Conservation (phyloP, 169 alveolate species). For the Cryptosporidium baileyi region DNA sequence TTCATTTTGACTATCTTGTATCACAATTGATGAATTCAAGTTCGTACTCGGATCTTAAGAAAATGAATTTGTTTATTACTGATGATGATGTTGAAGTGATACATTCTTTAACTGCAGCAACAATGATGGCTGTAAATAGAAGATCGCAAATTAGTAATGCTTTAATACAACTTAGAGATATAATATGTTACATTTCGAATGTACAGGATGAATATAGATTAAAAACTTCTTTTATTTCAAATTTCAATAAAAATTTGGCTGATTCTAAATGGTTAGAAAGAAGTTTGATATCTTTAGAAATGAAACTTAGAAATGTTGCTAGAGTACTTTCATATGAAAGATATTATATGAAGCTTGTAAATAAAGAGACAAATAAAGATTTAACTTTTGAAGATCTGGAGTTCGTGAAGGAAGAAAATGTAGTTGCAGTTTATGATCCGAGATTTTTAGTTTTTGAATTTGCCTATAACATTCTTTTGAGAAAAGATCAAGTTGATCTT, state of each 20-base stretch:
- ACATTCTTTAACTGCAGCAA: constrained; percentile 58
- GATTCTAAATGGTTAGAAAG: constrained; percentile 3
- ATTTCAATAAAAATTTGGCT: background rate
- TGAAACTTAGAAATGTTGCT: constrained; percentile 55
- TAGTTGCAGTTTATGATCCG: constrained; percentile 82
- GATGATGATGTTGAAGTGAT: constrained; percentile 35
- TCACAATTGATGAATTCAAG: constrained; percentile 50
- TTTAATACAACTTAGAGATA: constrained; percentile 40
- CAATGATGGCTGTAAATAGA: constrained; percentile 49
- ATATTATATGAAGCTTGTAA: background rate
- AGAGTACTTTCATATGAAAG: constrained; percentile 33
- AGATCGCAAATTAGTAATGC: constrained; percentile 59
- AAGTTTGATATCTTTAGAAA: constrained; percentile 13
- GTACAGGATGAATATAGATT: constrained; percentile 12
- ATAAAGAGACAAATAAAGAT: background rate
- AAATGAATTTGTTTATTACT: background rate
- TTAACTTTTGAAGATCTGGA: background rate
- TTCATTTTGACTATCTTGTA: constrained; percentile 42
- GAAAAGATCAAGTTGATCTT: constrained; percentile 86
- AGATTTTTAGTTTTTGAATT: constrained; percentile 89
- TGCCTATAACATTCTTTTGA: constrained; percentile 84
- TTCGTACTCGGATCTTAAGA: constrained; percentile 11
- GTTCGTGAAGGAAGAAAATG: background rate
- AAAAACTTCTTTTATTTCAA: background rate
- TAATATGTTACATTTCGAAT: constrained; percentile 3